Evolutionary conservation across 257 asterid genomes (phyloP).

Genomic region (Nemophila menziesii): DNA sequence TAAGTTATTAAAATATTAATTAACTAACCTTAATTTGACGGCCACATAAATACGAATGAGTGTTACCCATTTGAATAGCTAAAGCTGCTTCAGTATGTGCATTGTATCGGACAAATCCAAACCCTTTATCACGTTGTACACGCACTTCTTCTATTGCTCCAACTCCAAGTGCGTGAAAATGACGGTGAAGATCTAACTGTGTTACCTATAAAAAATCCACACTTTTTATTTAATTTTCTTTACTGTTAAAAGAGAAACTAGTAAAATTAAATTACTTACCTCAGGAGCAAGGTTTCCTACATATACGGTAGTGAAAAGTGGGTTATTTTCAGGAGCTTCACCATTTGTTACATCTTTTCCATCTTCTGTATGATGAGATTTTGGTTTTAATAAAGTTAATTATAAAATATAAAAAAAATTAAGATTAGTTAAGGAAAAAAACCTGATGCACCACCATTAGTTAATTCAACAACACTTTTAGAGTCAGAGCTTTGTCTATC

Average conservation of each 20-base stretch:
- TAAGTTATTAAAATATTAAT: too few species aligned
- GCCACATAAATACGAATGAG: conserved; percentile 53
- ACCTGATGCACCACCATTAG: conserved; percentile 72
- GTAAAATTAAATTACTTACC: conserved; percentile 25
- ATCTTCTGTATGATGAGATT: conserved; percentile 45
- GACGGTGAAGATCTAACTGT: conserved; percentile 85
- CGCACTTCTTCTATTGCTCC: conserved; percentile 92
- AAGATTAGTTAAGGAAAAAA: neutral
- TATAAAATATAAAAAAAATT: neutral
- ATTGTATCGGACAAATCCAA: conserved; percentile 77
- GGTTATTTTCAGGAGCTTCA: conserved; percentile 87
- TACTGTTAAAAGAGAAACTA: neutral
- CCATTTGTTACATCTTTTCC: conserved; percentile 54
- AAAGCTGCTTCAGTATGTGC: conserved; percentile 81
- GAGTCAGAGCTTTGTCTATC: conserved; percentile 62
- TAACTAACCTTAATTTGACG: conserved; percentile 91
- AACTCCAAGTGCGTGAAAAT: conserved; percentile 75
- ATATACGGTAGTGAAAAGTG: conserved; percentile 79
- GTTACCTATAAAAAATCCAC: conserved; percentile 38
- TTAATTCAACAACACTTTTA: conserved; percentile 71
- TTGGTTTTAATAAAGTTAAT: neutral
- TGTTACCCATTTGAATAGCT: conserved; percentile 80
- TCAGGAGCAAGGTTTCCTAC: conserved; percentile 93
- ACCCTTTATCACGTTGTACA: conserved; percentile 87
- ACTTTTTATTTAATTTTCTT: neutral